A percentile compares a stretch with the other conserved stretches of the same genome.
phyloP scores from a whole-genome alignment of 1,284 basidiomycete species.

The Grifola frondosa region DNA sequence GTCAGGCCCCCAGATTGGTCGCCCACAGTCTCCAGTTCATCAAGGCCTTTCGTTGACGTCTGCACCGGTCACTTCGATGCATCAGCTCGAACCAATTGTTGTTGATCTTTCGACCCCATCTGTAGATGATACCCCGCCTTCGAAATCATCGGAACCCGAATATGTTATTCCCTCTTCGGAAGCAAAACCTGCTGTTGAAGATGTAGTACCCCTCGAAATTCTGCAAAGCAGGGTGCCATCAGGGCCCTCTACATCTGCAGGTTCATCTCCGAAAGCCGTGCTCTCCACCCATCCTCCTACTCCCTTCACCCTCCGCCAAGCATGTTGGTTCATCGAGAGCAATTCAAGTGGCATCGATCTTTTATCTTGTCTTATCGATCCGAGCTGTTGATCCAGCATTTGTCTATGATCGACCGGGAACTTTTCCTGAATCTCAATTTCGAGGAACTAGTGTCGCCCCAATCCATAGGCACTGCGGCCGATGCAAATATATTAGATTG shows the following conservation, averaged over 20 bases:
- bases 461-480: conserved; percentile 58
- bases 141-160: conserved; percentile 31
- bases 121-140: too few species aligned
- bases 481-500: conserved; percentile 80
- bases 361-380: conserved; percentile 65
- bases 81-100: neutral
- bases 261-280: conserved; percentile 20
- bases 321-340: conserved; percentile 22
- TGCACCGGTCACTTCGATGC: conserved; percentile 9
- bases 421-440: conserved; percentile 81
- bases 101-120: conserved; percentile 1
- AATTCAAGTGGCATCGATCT: conserved; percentile 49
- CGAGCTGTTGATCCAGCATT: conserved; percentile 72
- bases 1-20: conserved; percentile 1
- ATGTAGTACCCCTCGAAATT: conserved; percentile 66
- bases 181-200: conserved; percentile 53
- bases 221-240: conserved; percentile 55
- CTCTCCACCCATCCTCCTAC: conserved; percentile 26
- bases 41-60: conserved; percentile 15
- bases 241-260: conserved; percentile 36
- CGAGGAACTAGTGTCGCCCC: conserved; percentile 75
- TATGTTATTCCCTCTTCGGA: conserved; percentile 34
- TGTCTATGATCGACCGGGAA: conserved; percentile 87
- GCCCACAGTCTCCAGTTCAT: too few species aligned
- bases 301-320: conserved; percentile 11